These are phyloP conservation scores for Podospora pseudocomata DNA, from an alignment of 495 filamentous ascomycete species.

Conservation along the genomic window DNA sequence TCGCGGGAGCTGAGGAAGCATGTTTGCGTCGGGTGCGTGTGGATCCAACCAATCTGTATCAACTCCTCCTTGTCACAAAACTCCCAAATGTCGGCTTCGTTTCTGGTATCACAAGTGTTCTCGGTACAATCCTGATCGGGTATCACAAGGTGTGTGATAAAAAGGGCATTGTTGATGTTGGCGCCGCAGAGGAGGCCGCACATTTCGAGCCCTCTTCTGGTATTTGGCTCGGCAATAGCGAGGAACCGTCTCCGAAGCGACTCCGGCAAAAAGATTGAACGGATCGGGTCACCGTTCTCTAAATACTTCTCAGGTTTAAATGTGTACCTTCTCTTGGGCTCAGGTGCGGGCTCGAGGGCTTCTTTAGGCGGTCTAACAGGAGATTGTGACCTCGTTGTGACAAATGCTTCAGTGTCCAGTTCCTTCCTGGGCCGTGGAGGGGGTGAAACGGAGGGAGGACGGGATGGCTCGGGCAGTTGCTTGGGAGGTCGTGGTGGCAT, in stretches of 20 bases:
- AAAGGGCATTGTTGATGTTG: conserved; percentile 85
- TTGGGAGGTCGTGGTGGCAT: conserved; percentile 49
- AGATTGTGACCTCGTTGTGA: not conserved
- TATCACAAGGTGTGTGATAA: conserved; percentile 82
- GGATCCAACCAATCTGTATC: conserved; percentile 94
- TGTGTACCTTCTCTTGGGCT: conserved; percentile 45
- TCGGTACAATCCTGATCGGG: conserved; percentile 85
- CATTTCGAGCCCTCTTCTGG: conserved; percentile 77
- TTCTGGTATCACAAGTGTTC: conserved; percentile 90
- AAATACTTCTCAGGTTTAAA: conserved; percentile 85
- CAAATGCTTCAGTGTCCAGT: conserved; percentile 28
- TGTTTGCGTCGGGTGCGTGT: conserved; percentile 93
- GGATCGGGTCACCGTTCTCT: conserved; percentile 80
- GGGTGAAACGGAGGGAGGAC: not conserved
- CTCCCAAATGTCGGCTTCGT: conserved; percentile 77
- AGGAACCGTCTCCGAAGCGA: conserved; percentile 71
- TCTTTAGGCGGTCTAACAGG: not conserved
- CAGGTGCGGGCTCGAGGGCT: conserved; percentile 8
- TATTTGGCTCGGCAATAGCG: conserved; percentile 67
- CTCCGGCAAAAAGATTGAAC: conserved; percentile 81
- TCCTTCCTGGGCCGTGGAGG: not conserved
- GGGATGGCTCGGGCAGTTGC: conserved; percentile 19
- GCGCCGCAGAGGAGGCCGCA: conserved; percentile 93
- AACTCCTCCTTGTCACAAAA: conserved; percentile 83
- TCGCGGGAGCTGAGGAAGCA: conserved; percentile 97